phyloP scores from a whole-genome alignment of 2,329 filamentous ascomycete species.

The Monilinia fructicola region DNA sequence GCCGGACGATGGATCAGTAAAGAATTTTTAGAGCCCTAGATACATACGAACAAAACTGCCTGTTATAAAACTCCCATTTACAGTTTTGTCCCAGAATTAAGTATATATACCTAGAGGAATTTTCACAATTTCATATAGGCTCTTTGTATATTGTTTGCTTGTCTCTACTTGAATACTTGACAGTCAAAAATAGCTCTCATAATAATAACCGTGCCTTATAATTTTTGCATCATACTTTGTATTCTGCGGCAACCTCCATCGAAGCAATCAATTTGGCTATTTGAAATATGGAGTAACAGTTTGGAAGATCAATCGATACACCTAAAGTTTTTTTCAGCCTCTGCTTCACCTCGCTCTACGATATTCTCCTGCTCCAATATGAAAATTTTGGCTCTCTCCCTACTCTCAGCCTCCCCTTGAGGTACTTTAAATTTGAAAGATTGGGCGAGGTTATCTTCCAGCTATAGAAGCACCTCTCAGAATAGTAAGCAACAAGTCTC shows the following conservation, averaged over 20 bases:
- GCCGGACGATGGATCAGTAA: not conserved
- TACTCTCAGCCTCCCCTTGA: not conserved
- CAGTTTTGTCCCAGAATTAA: not conserved
- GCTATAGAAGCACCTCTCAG: not conserved
- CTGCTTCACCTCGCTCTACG: not conserved
- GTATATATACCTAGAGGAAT: not conserved
- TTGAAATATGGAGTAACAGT: not conserved
- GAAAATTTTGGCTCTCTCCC: too few relatives aligned
- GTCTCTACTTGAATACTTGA: not conserved
- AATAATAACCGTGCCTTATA: not conserved
- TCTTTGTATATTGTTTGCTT: not conserved
- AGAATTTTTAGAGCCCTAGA: not conserved
- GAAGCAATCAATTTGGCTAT: not conserved
- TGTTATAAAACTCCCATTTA: not conserved
- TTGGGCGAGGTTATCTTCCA: not conserved
- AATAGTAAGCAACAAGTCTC: not conserved
- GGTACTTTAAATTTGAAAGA: not conserved
- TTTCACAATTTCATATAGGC: not conserved
- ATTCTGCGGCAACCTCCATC: not conserved
- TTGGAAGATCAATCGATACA: not conserved
- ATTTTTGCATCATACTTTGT: not conserved
- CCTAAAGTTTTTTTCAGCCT: not conserved
- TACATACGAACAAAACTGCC: not conserved
- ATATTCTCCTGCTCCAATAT: not conserved
- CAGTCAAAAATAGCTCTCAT: not conserved